Evolutionary conservation across 2,329 filamentous ascomycete genomes (phyloP), one percentile per base, ranked within the genome.

Genomic region (Sclerotinia trifoliorum): DNA sequence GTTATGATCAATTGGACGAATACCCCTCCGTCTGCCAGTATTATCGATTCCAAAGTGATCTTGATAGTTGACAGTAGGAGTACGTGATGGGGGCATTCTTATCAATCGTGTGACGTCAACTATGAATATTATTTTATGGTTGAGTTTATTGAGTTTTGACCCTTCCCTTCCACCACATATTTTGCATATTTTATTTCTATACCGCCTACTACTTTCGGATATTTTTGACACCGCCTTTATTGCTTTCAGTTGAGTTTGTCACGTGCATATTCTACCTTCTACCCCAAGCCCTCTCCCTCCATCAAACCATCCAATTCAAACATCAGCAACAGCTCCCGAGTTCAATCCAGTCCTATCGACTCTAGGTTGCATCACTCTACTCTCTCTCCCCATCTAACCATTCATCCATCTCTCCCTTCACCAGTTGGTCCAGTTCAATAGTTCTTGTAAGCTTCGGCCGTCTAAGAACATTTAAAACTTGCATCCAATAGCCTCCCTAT

Each of bases 21-120:
- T 68, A 44, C 35, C 52, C 35, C 61, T 52, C n/a, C 62, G 44
- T 46, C 67, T 49, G 15, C 32, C 29, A 5, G 19, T 46, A 5
- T 46, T 48, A 46, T 58, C 51, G 58, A 57, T 66, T 24, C 51
- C 29, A 32, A 68, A 66, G n/a, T 68, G 67, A 4, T 66, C 26
- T 52, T 66, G 64, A 24, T 58, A 67, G 19, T 63, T 66, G 29
- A 51, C 24, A 29, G 54, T 42, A 17, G 67, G 67, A 52, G 60
- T 35, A 26, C 35, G 32, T 26, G 48, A 51, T 26, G 46, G 60
- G 51, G 46, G 60, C 60, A 63, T 63, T 17, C 6, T 63, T 39
- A 57, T 5, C 13, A 5, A 15, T 15, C 24, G 15, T 1, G 13
- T 21, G 35, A 24, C 13, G 55, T 42, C 3, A 15, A 13, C n/a